Evolutionary conservation across 202 grass and related monocot species (phyloP).

Genomic region (Zizania palustris): DNA sequence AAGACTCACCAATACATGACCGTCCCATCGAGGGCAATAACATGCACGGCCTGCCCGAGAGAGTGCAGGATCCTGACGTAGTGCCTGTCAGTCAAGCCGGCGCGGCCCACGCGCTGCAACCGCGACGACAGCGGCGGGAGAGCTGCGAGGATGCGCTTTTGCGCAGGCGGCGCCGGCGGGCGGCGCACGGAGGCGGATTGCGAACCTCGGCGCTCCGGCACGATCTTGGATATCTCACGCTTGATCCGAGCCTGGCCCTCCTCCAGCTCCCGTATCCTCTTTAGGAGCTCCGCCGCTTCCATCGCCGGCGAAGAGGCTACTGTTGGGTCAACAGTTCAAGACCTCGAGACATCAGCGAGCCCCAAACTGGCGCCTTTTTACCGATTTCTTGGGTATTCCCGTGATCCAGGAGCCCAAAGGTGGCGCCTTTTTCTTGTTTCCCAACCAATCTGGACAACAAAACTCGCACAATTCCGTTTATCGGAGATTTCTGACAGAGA

Average conservation of each 20-base stretch:
- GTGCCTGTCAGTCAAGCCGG: conserved; percentile 67
- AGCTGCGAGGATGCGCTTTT: conserved; percentile 26
- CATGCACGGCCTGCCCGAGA: conserved; percentile 84
- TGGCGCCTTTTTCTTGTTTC: conserved; percentile 15
- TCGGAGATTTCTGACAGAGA: background rate
- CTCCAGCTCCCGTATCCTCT: conserved; percentile 75
- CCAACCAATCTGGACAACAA: background rate
- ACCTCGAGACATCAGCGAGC: background rate
- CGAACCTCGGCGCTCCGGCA: conserved; percentile 32
- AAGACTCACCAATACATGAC: conserved; percentile 78
- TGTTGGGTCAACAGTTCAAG: conserved; percentile 31
- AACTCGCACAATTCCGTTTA: conserved; percentile 14
- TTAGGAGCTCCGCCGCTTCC: conserved; percentile 59
- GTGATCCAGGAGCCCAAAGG: background rate
- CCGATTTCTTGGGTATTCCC: conserved; percentile 5
- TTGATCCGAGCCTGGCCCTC: conserved; percentile 62
- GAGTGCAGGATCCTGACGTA: conserved; percentile 72
- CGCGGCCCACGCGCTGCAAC: conserved; percentile 37
- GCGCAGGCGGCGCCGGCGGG: conserved; percentile 18
- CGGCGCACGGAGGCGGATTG: conserved; percentile 43
- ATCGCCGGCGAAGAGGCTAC: conserved; percentile 21
- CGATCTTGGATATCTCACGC: conserved; percentile 59
- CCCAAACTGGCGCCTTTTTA: background rate
- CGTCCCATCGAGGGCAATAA: conserved; percentile 60
- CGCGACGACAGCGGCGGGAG: conserved; percentile 40